Evolutionary conservation across 176 grass and related monocot species (phyloP), one percentile per base, ranked within the genome.

Genomic region (Bromus sterilis): DNA sequence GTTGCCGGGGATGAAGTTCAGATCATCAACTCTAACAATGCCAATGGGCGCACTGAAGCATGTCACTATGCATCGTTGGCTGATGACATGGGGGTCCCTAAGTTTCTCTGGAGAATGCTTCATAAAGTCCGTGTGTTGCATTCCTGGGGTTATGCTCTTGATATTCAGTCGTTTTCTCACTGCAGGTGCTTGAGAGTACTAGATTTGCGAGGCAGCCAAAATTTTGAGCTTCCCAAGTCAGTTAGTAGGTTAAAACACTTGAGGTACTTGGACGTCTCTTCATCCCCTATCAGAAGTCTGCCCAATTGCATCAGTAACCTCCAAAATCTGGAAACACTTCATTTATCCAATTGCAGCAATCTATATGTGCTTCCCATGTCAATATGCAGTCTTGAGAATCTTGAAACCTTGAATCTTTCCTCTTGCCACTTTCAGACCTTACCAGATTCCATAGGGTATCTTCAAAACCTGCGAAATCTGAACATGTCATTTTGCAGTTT

Each of bases 251-350:
- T 94, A 25, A 92, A 89, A 79, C 75, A 87, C 58, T 65, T 88
- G 32, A 87, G 87, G 84, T 94, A 82, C 71, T 73, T 92, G 43
- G 89, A 94, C 76, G 26, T 92, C 11, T 89, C 87, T 40, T 83
- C 81, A 64, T 85, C 87, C 46, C 69, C 9, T 51, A 53, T 94
- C 11, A 49, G 21, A 74, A 87, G 49, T 32, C 55, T 92, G 39
- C 87, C 92, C 4, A 41, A 90, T 71, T 90, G 84, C 24, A 74
- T 95, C 20, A 49, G 53, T 51, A 46, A 23, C 41, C 82, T 95
- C 70, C 79, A 86, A 23, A 92, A 92, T 56, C 71, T 95, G 39
- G 85, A 92, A 12, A 84, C 82, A 36, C 59, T 92, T 20, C 56
- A 87, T 40, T 51, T 95, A 29, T 60, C 62, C 7, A 80, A 84